Conservation (phyloP, 208 protist species). For the Trypanosoma brucei region DNA sequence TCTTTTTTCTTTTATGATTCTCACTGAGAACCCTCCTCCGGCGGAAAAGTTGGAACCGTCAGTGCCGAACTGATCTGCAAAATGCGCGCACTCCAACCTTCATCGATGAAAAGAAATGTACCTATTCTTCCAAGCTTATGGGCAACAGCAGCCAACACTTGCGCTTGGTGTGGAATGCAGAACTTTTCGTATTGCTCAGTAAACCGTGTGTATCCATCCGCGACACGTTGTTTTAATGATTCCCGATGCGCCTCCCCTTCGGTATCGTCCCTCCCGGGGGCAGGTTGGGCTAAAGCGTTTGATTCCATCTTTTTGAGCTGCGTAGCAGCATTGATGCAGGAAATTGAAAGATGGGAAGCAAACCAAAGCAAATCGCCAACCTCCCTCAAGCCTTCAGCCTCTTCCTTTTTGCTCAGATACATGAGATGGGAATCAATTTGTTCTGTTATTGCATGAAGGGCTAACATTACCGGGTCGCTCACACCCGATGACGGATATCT, state of each 20-base stretch:
- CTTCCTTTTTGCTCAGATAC: conserved; percentile 13
- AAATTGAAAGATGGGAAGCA: conserved; percentile 9
- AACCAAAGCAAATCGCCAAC: conserved; percentile 27
- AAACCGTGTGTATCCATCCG: conserved; percentile 11
- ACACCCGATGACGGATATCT: conserved; percentile 29
- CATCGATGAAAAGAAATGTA: conserved; percentile 13
- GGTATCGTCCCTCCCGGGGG: conserved; percentile 3
- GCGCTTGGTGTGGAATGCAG: conserved; percentile 9
- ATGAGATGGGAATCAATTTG: conserved; percentile 31
- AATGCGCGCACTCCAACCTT: conserved; percentile 22
- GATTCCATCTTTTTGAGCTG: conserved; percentile 9
- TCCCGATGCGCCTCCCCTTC: conserved; percentile 6
- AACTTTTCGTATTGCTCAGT: conserved; percentile 17
- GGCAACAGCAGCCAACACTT: conserved; percentile 13
- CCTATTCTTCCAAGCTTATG: conserved; percentile 11
- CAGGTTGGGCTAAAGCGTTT: not conserved
- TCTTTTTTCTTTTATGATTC: no score
- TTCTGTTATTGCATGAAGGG: conserved; percentile 15
- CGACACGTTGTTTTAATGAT: conserved; percentile 1
- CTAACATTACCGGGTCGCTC: conserved; percentile 28
- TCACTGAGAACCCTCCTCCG: no score
- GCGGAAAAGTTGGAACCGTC: not conserved
- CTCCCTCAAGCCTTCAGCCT: conserved; percentile 10
- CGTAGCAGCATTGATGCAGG: conserved; percentile 11
- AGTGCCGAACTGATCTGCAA: conserved; percentile 10